Percentiles rank a stretch among this genome's conserved stretches.
phyloP scores from a whole-genome alignment of 2,329 filamentous ascomycete species.

The Blastomyces emzantsi region DNA sequence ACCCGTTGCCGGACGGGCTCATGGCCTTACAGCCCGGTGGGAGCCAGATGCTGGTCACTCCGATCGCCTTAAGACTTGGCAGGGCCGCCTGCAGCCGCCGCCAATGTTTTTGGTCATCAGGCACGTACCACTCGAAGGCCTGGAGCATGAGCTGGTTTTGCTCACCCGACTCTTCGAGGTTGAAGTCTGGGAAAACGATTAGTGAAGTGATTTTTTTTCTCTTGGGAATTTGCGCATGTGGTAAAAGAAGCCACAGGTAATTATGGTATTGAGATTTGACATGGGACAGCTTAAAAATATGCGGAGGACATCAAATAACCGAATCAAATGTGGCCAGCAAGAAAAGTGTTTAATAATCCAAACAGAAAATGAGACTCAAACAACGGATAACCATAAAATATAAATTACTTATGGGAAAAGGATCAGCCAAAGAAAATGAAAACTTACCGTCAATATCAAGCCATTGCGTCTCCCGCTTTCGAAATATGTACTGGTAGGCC shows the following conservation, averaged over 20 bases:
- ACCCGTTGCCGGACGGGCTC: constrained; percentile 54
- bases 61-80: constrained; percentile 48
- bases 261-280: not conserved
- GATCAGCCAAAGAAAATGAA: not conserved
- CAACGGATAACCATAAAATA: not conserved
- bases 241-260: not conserved
- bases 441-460: constrained; percentile 9
- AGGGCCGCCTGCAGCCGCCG: constrained; percentile 46
- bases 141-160: constrained; percentile 55
- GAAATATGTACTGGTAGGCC: constrained; percentile 5
- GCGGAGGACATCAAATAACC: not conserved
- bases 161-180: not conserved
- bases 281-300: too few relatives aligned
- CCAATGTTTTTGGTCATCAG: constrained; percentile 54
- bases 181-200: not conserved
- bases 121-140: constrained; percentile 64
- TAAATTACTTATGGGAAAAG: not conserved
- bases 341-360: not conserved
- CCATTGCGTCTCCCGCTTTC: not conserved
- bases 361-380: not conserved
- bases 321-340: not conserved
- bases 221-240: not conserved
- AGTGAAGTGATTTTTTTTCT: not conserved
- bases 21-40: constrained; percentile 63
- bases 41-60: constrained; percentile 57